Conservation (phyloP, 2,329 filamentous ascomycete genomes). For the Colletotrichum somersetense region DNA sequence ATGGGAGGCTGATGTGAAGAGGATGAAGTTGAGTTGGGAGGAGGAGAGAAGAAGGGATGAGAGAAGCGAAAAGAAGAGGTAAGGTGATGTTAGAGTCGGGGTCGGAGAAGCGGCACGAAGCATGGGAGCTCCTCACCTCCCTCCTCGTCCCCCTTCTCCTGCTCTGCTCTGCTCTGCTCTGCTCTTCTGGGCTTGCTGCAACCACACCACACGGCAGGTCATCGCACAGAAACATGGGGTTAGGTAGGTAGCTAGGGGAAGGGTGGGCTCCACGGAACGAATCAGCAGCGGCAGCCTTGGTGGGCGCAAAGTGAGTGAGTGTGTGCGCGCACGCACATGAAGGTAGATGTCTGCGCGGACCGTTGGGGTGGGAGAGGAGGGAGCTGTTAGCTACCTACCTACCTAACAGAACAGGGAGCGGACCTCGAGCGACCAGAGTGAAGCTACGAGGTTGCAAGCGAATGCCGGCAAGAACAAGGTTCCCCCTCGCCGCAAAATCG, state of each 20-base stretch:
- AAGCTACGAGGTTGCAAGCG: constrained; percentile 27
- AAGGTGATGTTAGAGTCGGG: constrained; percentile 37
- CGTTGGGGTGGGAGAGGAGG: background rate
- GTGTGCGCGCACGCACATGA: constrained; percentile 4
- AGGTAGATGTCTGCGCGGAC: background rate
- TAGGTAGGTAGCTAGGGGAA: background rate
- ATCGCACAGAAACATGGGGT: constrained; percentile 41
- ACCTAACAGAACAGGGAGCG: constrained; percentile 19
- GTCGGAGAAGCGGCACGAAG: constrained; percentile 8
- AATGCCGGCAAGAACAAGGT: constrained; percentile 21
- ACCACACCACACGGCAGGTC: constrained; percentile 38
- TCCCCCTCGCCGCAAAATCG: constrained; percentile 26
- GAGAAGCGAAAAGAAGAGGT: constrained; percentile 39
- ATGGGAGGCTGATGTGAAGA: constrained; percentile 10
- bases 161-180: constrained; percentile 16
- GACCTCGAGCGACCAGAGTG: constrained; percentile 21
- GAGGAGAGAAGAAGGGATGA: constrained; percentile 3
- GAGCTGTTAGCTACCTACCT: background rate
- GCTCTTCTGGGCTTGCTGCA: constrained; percentile 21
- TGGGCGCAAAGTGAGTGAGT: background rate
- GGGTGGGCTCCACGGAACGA: constrained; percentile 33
- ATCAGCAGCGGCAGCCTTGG: constrained; percentile 32
- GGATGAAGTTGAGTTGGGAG: constrained; percentile 23
- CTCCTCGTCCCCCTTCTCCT: background rate
- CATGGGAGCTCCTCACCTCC: constrained; percentile 8